Conservation (phyloP, 2,329 filamentous ascomycete species). For the Eurotiales sp. region DNA sequence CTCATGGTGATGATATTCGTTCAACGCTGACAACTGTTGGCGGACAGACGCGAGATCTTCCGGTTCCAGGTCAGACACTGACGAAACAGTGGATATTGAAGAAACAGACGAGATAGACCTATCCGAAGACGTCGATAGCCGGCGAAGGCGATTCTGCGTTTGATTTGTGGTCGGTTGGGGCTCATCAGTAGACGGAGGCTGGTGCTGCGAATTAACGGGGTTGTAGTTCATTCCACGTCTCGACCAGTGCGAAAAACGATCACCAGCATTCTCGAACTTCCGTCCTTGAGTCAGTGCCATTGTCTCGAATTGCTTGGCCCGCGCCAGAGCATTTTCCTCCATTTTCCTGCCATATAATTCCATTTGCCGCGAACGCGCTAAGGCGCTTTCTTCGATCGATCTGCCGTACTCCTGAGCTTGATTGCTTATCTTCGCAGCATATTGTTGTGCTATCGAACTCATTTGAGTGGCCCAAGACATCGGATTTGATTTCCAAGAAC, state of each 20-base stretch:
- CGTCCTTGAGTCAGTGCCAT: slow-evolving; percentile 22
- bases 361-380: slow-evolving; percentile 34
- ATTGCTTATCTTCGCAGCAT: slow-evolving; percentile 34
- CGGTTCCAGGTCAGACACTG: slow-evolving; percentile 33
- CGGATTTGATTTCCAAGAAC: slow-evolving; percentile 18
- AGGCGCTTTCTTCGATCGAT: slow-evolving; percentile 37
- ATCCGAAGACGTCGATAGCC: slow-evolving; percentile 27
- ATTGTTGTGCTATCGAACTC: slow-evolving; percentile 36
- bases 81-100: slow-evolving; percentile 36
- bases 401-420: slow-evolving; percentile 35
- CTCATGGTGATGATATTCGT: slow-evolving; percentile 34
- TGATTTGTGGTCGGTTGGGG: neutral
- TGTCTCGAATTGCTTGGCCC: slow-evolving; percentile 26
- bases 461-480: slow-evolving; percentile 33
- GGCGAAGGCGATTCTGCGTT: slow-evolving; percentile 17
- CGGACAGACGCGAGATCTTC: slow-evolving; percentile 35
- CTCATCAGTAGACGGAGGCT: neutral
- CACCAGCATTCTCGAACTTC: slow-evolving; percentile 23
- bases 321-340: slow-evolving; percentile 16
- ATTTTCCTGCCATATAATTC: slow-evolving; percentile 31
- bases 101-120: slow-evolving; percentile 30
- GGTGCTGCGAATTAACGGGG: slow-evolving; percentile 2
- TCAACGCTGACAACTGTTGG: slow-evolving; percentile 30
- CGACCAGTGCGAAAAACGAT: slow-evolving; percentile 12
- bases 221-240: neutral